Evolutionary conservation across 176 grass and related monocot species (phyloP), one percentile per base, ranked within the genome.

Genomic region (Avena insularis): DNA sequence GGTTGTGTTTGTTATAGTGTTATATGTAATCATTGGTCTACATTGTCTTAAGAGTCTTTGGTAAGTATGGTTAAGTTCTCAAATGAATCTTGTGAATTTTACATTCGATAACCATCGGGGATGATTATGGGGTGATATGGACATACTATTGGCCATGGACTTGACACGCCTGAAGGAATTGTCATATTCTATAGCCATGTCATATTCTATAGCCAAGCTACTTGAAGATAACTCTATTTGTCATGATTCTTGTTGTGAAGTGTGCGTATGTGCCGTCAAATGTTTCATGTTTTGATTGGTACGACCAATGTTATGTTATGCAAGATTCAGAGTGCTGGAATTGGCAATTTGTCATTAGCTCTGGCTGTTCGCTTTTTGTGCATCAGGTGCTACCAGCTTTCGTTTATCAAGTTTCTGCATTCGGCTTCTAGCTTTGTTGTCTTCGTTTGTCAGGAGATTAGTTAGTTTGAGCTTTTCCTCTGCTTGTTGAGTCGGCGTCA

Each of bases 191-290:
- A 6, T 9, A 16, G 54, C 45, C 20, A 78, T 8, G 35, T 16
- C 5, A 17, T 64, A 7, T 56, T 63, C 27, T 45, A 6, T 9
- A 16, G 54, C 45, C 20, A 78, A 77, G 82, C 55, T 12, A 79
- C 19, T 72, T 79, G 6, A 16, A 8, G 27, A 77, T 38, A 38
- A 36, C 53, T 9, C 7, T 20, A 43, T 38, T 27, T 73, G 31
- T 5, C 45, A 45, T 45, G n/a, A 76, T 84, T 84, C 55, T 74
- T 85, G 27, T 23, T 76, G 66, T 64, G 16, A 77, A 72, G 48
- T 67, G 0, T 67, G 61, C 3, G 11, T 64, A 4, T 61, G 43
- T 63, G 29, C 4, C 20, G 14, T 77, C 61, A 27, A 56, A 61
- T 23, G 19, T 58, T 78, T 35, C 1, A 17, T 71, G 51, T 11